Evolutionary conservation across 108 stramenopile species (phyloP), one percentile per base, ranked within the genome.

Genomic region (Cylindrotheca closterium): DNA sequence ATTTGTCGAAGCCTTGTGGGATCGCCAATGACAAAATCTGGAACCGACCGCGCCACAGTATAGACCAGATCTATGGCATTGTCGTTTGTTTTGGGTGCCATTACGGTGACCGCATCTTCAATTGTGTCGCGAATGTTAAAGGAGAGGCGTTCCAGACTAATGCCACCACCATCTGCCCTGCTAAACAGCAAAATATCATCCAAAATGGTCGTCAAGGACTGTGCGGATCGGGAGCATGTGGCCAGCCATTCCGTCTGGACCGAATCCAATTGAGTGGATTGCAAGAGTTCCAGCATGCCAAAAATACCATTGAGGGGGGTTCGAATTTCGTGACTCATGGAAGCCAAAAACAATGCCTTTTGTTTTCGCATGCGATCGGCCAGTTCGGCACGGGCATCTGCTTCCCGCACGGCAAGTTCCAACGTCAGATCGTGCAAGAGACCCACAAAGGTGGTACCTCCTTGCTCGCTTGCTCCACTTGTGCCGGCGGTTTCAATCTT

Each of bases 291-390:
- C 24, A 76, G 60, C 52, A 81, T 82, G 23, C 86, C 89, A 1
- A 76, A 65, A 25, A 91, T 77, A 58, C 81, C 84, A 70, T 87
- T 79, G 60, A 91, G 54, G 12, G 89, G 89, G 18, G 81, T 82
- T 33, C 77, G 55, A 28, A 79, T 77, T 61, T 82, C 81, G 48
- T 82, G 81, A 3, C 75, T 75, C 81, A 82, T 82, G 19, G 77
- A 62, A 2, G 81, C 81, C 21, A 79, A 49, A 25, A 73, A 73
- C 54, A 65, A 63, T 4, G 55, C 46, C 45, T 65, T 65, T 58
- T 73, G 58, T 28, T 55, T 22, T 23, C 63, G 25, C 19, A 31
- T 34, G 23, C 37, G 33, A 24, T 62, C 37, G 17, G 47, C 47
- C 30, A 59, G 51, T 59, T 71, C 60, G 58, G 58, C 58, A 5